Base-by-base conservation (phyloP, 1,284 basidiomycete species). In the Puccinia sorghi region DNA sequence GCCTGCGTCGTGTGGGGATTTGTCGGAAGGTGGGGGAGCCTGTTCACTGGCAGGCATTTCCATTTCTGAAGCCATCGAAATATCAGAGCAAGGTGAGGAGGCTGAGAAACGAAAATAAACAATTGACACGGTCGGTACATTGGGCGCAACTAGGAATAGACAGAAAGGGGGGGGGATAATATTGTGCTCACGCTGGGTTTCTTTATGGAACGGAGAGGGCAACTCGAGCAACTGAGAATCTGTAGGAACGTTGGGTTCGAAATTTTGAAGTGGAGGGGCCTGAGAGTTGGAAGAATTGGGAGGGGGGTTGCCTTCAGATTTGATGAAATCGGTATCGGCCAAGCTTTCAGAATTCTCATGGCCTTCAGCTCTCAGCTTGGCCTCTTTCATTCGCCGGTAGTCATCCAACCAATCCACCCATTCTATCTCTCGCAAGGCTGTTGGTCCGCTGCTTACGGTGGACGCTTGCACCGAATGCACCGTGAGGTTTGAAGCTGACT, bases 401-500 rank as follows among this genome's bases (percentile, higher is more conserved):
- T 87, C 87, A 82, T 88, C 88, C 72, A 88, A 84, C 88, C 88
- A 88, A 81, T 88, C 88, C 41, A 88, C 87, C 88, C 88, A 88
- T 81, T 88, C 88, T 75, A 88, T 87, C 48, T 87, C 87, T 12
- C 84, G 83, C 12, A 85, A 80, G 1, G 56, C 56, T 1, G 69
- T 54, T n/a, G 57, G 13, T 82, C 81, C 2, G 83, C 84, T 8
- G 82, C 82, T 1, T 82, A 80, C 41, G 83, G 6, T 64, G 25
- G 61, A 64, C 83, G 0, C 75, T 75, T 61, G 82, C 82, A 20
- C 82, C 3, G 52, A 56, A 15, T 17, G 69, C 13, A 71, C 69
- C 46, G 69, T 56, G 37, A 71, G 48, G 50, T 41, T 57, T 17
- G 69, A 71, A 52, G 52, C 69, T 4, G 69, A 71, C 37, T 71